Conservation (phyloP, 106 monocot genomes). For the Allium fistulosum region DNA sequence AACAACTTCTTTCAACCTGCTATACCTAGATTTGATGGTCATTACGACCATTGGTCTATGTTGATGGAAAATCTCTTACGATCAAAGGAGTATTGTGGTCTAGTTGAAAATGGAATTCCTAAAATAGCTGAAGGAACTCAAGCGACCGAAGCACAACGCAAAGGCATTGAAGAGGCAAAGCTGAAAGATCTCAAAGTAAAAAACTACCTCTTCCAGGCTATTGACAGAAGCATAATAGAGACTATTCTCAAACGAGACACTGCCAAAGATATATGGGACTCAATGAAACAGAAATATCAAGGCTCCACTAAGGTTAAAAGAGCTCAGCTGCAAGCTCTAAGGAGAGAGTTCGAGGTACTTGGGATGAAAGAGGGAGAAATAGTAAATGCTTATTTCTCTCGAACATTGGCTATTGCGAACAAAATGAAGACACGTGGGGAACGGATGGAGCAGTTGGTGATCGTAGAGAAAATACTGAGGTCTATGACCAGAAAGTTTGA, state of each 20-base stretch:
- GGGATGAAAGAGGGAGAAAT: background rate
- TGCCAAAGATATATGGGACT: constrained; percentile 1
- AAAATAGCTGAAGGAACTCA: background rate
- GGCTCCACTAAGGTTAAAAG: constrained; percentile 1
- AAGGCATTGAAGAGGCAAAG: background rate
- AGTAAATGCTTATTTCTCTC: background rate
- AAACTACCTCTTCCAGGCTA: constrained; percentile 4
- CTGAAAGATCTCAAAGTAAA: constrained; percentile 5
- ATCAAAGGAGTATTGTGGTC: background rate
- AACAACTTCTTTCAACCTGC: background rate
- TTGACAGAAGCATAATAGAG: constrained; percentile 2
- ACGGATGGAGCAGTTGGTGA: background rate
- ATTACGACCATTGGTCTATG: background rate
- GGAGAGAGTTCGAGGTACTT: constrained; percentile 1
- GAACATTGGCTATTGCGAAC: background rate
- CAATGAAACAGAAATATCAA: constrained; percentile 6
- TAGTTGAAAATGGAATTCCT: background rate
- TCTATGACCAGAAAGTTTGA: background rate
- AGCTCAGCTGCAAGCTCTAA: constrained; percentile 6
- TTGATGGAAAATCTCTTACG: background rate
- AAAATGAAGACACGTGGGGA: background rate
- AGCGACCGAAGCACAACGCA: background rate
- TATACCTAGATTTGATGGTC: background rate
- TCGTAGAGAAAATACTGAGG: background rate
- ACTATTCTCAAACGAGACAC: background rate